Percentiles rank a stretch among this genome's conserved stretches.
Evolutionary conservation across 495 filamentous ascomycete species (phyloP).

Genomic region (Parathielavia hyrcaniae): DNA sequence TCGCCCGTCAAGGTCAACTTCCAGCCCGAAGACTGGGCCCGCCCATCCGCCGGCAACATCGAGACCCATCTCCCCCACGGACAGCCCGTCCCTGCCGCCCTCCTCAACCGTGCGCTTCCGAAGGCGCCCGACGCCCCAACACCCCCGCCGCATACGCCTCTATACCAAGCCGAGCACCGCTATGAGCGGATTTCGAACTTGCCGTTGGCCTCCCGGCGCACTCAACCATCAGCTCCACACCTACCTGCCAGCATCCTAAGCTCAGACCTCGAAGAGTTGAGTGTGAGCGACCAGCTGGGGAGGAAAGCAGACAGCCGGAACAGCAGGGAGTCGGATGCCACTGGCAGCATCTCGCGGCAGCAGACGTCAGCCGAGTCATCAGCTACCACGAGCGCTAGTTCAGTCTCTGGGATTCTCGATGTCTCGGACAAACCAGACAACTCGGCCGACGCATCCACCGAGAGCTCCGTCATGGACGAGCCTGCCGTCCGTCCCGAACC

Average conservation of each 20-base stretch:
- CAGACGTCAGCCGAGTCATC: conserved; percentile 42
- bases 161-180: conserved; percentile 19
- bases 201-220: conserved; percentile 5
- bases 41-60: conserved; percentile 39
- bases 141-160: conserved; percentile 36
- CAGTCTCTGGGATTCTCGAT: conserved; percentile 44
- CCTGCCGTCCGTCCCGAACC: conserved; percentile 31
- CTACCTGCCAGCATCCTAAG: conserved; percentile 14
- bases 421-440: conserved; percentile 35
- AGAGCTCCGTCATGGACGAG: conserved; percentile 40
- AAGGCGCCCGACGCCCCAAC: conserved; percentile 36
- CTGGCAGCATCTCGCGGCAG: conserved; percentile 41
- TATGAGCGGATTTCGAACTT: conserved; percentile 1
- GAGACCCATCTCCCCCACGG: conserved; percentile 27
- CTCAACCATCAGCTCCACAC: conserved; percentile 17
- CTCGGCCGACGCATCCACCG: conserved; percentile 37
- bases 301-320: conserved; percentile 37
- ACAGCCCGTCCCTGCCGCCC: conserved; percentile 5
- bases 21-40: conserved; percentile 38
- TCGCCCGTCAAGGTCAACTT: conserved; percentile 42
- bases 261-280: conserved; percentile 32
- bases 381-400: conserved; percentile 46
- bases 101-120: conserved; percentile 31
- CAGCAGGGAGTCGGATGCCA: conserved; percentile 45
- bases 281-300: conserved; percentile 29